A percentile compares a stretch with the other conserved stretches of the same genome.
These are phyloP conservation scores for Fraxinus anomala DNA, from an alignment of 257 asterid species.

Conservation along the genomic window DNA sequence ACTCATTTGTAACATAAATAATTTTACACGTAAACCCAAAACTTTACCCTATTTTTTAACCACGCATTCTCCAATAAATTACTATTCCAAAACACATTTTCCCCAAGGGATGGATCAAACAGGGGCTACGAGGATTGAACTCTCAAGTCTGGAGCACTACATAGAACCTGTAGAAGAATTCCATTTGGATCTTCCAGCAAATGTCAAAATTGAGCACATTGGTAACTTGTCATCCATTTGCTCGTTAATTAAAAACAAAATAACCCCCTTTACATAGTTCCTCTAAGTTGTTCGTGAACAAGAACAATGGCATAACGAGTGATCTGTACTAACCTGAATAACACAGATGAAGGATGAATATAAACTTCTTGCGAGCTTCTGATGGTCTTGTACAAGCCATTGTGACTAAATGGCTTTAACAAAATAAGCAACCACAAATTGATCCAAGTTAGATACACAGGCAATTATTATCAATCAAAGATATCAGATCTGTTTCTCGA, in stretches of 20 bases:
- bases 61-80: too few relatives aligned
- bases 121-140: neutral
- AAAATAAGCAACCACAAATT: conserved; percentile 23
- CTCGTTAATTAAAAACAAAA: neutral
- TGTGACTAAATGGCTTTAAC: conserved; percentile 78
- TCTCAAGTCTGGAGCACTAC: neutral
- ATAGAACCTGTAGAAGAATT: neutral
- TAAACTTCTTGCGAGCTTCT: conserved; percentile 92
- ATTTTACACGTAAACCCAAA: too few relatives aligned
- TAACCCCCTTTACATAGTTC: neutral
- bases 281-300: neutral
- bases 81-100: too few relatives aligned
- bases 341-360: conserved; percentile 90
- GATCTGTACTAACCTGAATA: conserved; percentile 69
- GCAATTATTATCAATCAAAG: neutral
- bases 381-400: conserved; percentile 82
- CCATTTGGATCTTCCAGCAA: neutral
- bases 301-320: conserved; percentile 2
- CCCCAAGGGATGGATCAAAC: too few relatives aligned
- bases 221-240: neutral
- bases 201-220: neutral
- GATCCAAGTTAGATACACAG: conserved; percentile 20
- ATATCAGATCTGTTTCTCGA: conserved; percentile 2
- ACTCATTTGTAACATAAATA: too few relatives aligned
- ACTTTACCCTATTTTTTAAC: too few relatives aligned